Percentiles rank a stretch among this genome's conserved stretches.
Evolutionary conservation across 345 rosid species (phyloP).

Genomic region (Sapria himalayana): DNA sequence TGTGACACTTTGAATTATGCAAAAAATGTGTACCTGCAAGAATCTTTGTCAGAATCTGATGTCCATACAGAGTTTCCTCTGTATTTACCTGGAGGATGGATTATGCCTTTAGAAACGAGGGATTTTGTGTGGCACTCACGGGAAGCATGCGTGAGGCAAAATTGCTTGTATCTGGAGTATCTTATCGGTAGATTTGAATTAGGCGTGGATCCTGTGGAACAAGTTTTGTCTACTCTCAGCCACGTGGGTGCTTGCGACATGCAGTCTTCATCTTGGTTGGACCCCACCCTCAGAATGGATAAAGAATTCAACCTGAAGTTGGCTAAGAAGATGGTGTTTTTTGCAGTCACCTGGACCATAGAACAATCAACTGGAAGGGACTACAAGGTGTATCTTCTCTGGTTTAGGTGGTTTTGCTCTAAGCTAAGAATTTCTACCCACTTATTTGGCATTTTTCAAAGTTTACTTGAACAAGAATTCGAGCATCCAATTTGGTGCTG

Average conservation of each 20-base stretch:
- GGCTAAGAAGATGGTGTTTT: slow-evolving; percentile 33
- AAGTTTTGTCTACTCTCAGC: slow-evolving; percentile 11
- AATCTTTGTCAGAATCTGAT: slow-evolving; percentile 11
- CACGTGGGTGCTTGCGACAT: slow-evolving; percentile 11
- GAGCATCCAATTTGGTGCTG: slow-evolving; percentile 58
- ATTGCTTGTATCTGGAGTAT: slow-evolving; percentile 59
- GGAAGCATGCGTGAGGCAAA: slow-evolving; percentile 50
- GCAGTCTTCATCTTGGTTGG: slow-evolving; percentile 10
- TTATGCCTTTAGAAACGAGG: slow-evolving; percentile 38
- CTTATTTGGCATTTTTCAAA: slow-evolving; percentile 23
- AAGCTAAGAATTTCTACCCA: slow-evolving; percentile 22
- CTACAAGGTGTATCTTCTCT: slow-evolving; percentile 38
- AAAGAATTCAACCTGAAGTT: slow-evolving; percentile 11
- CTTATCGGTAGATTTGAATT: slow-evolving; percentile 40
- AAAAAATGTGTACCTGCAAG: slow-evolving; percentile 24
- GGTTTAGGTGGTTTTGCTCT: slow-evolving; percentile 53
- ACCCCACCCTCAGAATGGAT: slow-evolving; percentile 5
- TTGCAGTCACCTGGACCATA: slow-evolving; percentile 58
- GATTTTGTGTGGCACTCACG: slow-evolving; percentile 41
- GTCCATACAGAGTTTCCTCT: slow-evolving; percentile 15
- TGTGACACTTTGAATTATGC: slow-evolving; percentile 34
- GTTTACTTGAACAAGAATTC: slow-evolving; percentile 26
- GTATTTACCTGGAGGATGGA: slow-evolving; percentile 80
- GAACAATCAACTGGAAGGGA: slow-evolving; percentile 69
- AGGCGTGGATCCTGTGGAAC: slow-evolving; percentile 9